These are phyloP conservation scores for Oryza coarctata DNA, from an alignment of 176 grass and related monocot species.

Conservation along the genomic window DNA sequence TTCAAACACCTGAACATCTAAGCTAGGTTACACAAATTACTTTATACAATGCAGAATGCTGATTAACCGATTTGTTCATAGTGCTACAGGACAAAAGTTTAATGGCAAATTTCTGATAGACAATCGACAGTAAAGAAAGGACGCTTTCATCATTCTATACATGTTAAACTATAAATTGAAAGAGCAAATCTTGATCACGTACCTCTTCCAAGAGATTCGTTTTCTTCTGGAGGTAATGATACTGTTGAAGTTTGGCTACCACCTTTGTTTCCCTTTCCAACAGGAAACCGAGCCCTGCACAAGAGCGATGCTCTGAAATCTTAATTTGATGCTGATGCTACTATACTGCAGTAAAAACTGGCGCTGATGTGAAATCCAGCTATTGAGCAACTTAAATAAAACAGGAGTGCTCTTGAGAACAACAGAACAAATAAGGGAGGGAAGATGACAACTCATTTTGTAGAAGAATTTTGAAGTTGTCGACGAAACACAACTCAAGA, in stretches of 20 bases:
- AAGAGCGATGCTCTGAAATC: background rate
- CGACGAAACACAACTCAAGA: background rate
- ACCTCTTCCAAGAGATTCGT: constrained; percentile 35
- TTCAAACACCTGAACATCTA: constrained; percentile 19
- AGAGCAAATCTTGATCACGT: constrained; percentile 2
- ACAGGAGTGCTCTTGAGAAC: background rate
- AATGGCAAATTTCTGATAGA: background rate
- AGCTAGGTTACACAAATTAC: background rate
- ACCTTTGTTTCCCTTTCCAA: constrained; percentile 31
- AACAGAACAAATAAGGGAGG: background rate
- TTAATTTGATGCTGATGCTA: background rate
- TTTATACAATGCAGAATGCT: background rate
- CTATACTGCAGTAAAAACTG: background rate
- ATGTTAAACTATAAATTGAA: background rate
- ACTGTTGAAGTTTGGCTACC: background rate
- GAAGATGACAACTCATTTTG: background rate
- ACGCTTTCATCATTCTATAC: background rate
- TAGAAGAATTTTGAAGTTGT: background rate
- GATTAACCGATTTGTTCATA: constrained; percentile 14
- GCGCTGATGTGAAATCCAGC: background rate
- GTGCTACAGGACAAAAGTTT: background rate
- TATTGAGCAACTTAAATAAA: background rate
- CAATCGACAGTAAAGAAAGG: background rate
- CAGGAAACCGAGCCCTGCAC: constrained; percentile 46
- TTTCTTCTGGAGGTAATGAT: constrained; percentile 13